Conservation (phyloP, 108 stramenopile species). For the Conticribra weissflogii region DNA sequence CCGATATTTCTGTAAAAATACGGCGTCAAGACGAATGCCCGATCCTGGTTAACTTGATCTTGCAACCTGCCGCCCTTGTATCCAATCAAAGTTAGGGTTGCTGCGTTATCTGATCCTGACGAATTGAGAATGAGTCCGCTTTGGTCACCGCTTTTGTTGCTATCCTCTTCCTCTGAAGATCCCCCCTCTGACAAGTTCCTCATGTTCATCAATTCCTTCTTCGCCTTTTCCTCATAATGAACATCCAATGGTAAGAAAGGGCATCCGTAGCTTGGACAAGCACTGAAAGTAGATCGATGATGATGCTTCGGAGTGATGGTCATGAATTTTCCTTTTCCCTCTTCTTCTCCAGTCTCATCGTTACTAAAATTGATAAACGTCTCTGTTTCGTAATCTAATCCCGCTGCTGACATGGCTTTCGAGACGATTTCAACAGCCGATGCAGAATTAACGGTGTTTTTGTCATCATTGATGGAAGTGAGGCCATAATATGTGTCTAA, state of each 20-base stretch:
- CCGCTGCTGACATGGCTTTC: constrained; percentile 37
- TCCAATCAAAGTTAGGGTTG: constrained; percentile 63
- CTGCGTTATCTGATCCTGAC: constrained; percentile 46
- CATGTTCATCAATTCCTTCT: constrained; percentile 51
- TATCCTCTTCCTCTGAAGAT: not conserved
- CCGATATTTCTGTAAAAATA: constrained; percentile 30
- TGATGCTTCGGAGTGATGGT: constrained; percentile 39
- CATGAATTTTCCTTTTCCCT: constrained; percentile 10
- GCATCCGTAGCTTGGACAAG: constrained; percentile 72
- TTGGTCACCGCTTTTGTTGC: not conserved
- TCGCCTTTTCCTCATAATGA: constrained; percentile 50
- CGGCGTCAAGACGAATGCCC: constrained; percentile 55
- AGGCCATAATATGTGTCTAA: constrained; percentile 42
- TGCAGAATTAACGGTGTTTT: constrained; percentile 27
- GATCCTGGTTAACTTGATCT: constrained; percentile 72
- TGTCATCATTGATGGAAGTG: constrained; percentile 22
- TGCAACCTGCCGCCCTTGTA: constrained; percentile 61
- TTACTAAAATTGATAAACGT: constrained; percentile 18
- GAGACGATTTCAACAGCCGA: constrained; percentile 21
- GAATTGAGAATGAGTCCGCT: constrained; percentile 24
- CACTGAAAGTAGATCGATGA: constrained; percentile 15
- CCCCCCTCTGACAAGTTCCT: constrained; percentile 18
- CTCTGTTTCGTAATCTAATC: constrained; percentile 40
- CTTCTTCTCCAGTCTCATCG: not conserved
- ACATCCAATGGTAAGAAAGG: constrained; percentile 70